Evolutionary conservation across 2,329 filamentous ascomycete genomes (phyloP).

Genomic region (Sclerotinia minor): DNA sequence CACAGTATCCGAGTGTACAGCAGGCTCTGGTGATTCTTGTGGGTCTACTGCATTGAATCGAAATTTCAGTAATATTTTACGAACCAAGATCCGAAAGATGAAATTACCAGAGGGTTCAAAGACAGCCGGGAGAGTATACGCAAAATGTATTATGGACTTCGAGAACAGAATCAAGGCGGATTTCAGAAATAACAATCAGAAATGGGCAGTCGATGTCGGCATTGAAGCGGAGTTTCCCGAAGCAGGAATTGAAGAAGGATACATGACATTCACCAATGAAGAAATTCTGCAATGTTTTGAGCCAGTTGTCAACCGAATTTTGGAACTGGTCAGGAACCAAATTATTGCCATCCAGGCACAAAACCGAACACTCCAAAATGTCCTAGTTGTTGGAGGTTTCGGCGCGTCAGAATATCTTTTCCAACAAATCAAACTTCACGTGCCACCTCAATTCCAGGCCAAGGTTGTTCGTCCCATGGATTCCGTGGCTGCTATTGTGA

Average conservation of each 20-base stretch:
- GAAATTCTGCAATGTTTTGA: conserved; percentile 99
- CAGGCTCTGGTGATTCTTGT: conserved; percentile 94
- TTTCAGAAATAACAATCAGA: conserved; percentile 98
- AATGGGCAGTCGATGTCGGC: conserved; percentile 98
- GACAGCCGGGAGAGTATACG: conserved; percentile 96
- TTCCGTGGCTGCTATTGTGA: conserved; percentile 96
- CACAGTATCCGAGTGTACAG: conserved; percentile 94
- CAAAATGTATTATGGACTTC: conserved; percentile 99
- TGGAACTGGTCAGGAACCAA: conserved; percentile 95
- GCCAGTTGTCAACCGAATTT: conserved; percentile 93
- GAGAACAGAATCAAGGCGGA: conserved; percentile 99
- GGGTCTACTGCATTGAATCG: conserved; percentile 97
- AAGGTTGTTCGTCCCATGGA: conserved; percentile 99
- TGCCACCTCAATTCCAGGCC: conserved; percentile 95
- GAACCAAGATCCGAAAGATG: conserved; percentile 99
- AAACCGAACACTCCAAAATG: conserved; percentile 91
- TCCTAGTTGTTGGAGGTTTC: conserved; percentile 95
- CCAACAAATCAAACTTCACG: conserved; percentile 98
- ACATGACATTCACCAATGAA: conserved; percentile 99
- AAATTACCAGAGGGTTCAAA: conserved; percentile 96
- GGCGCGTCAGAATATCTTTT: conserved; percentile 98
- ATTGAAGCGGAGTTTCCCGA: conserved; percentile 98
- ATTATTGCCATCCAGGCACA: conserved; percentile 99
- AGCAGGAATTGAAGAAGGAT: conserved; percentile 96
- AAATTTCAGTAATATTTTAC: conserved; percentile 96